Evolutionary conservation across 805 yeast species (phyloP), one percentile per base, ranked within the genome.

Genomic region (Ogataea zsoltii): DNA sequence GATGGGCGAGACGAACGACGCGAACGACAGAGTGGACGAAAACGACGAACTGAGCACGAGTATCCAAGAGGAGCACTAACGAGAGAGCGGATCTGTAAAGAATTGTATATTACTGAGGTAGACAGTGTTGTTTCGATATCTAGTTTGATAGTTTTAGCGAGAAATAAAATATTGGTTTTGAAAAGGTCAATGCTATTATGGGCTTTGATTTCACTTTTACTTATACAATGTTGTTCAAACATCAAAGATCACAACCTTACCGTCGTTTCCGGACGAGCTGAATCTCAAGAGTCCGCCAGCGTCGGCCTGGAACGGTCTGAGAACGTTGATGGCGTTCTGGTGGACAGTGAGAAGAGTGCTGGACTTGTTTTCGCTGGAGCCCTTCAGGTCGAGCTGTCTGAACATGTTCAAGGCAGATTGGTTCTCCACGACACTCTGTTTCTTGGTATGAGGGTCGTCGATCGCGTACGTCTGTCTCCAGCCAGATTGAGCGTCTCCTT

Each of bases 361-460:
- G 32, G 74, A 71, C 25, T 64, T 64, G 45, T 67, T 73, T 43
- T 71, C 70, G 57, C 70, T 72, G 46, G 87, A 79, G 48, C 99
- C 99, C 74, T 90, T 94, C 65, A 92, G 77, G 69, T 94, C 99
- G 77, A 94, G 72, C 67, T 92, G 96, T 68, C 88, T 83, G 73
- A 94, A 94, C 91, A 92, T 89, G 70, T 87, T 86, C 66, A 94
- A 78, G 6, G 95, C 95, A 53, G 84, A 79, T 52, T 85, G 87
- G 51, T 87, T 85, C 44, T 79, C 88, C 38, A 74, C 79, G 34
- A 74, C 80, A 41, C 71, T 77, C 34, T 71, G 76, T 15, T 63
- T 67, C 50, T 65, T 59, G n/a, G 46, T 48, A 9, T 55, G 60
- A 30, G 70, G 80, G 55, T 81, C 90, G 62, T 88, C 96, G 47